Percentiles rank a stretch among this genome's conserved stretches.
phyloP scores from a whole-genome alignment of 1,139 yeast species.

The Taphrina confusa region DNA sequence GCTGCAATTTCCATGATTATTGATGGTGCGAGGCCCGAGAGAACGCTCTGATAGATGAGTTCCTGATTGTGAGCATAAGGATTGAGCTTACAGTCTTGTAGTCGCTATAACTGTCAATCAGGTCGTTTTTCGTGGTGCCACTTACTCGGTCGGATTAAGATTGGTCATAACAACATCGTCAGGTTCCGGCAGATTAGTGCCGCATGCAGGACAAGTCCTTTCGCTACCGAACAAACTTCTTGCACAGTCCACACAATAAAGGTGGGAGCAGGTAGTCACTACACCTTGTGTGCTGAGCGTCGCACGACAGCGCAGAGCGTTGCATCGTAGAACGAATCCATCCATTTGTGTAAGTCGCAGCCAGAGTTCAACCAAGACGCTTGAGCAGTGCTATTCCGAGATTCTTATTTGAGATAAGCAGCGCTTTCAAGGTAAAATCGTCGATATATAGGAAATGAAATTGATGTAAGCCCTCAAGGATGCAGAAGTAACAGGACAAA shows the following conservation, averaged over 20 bases:
- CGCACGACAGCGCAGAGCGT: conserved; percentile 36
- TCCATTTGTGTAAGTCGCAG: too few relatives aligned
- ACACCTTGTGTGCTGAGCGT: conserved; percentile 37
- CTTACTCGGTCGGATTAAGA: conserved; percentile 38
- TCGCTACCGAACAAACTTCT: conserved; percentile 31
- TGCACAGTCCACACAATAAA: conserved; percentile 38
- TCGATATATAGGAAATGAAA: too few relatives aligned
- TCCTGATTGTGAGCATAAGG: background rate
- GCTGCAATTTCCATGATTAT: conserved; percentile 37
- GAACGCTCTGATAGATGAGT: conserved; percentile 36
- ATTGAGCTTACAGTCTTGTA: conserved; percentile 34
- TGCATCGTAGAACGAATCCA: conserved; percentile 37
- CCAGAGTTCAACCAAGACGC: too few relatives aligned
- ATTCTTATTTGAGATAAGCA: too few relatives aligned
- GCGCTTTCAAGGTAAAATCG: too few relatives aligned
- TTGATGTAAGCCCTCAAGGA: too few relatives aligned
- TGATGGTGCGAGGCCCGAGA: conserved; percentile 39
- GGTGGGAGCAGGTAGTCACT: conserved; percentile 40
- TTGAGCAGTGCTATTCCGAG: too few relatives aligned
- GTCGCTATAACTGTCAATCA: conserved; percentile 25
- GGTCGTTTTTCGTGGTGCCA: background rate
- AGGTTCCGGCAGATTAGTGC: conserved; percentile 35
- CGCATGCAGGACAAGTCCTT: conserved; percentile 38
- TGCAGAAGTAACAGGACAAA: too few relatives aligned
- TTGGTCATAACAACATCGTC: conserved; percentile 38